Percentiles rank a stretch among this genome's conserved stretches.
Evolutionary conservation across 139 green algal genomes (phyloP).

Genomic region (Chlorella sp.): DNA sequence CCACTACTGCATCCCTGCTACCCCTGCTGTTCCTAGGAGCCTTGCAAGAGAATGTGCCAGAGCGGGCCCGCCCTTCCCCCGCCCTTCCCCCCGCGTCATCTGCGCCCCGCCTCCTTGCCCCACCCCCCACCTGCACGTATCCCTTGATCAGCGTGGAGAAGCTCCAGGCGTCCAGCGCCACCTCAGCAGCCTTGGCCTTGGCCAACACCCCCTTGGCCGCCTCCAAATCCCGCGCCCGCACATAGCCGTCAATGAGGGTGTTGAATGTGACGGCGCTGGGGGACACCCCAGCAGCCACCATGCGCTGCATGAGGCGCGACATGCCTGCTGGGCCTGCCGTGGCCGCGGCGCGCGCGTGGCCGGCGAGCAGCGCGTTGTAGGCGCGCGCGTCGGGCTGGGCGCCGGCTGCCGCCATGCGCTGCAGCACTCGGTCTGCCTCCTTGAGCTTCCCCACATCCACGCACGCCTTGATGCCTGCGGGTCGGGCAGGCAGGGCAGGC

Average conservation of each 20-base stretch:
- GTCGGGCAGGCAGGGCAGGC: not conserved
- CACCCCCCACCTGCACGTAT: conserved; percentile 28
- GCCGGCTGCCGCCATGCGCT: conserved; percentile 8
- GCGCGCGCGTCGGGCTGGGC: conserved; percentile 47
- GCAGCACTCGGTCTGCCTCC: conserved; percentile 65
- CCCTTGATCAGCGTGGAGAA: conserved; percentile 62
- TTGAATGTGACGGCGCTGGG: conserved; percentile 72
- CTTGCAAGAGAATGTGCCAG: no score
- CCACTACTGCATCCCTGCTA: no score
- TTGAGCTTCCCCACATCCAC: conserved; percentile 49
- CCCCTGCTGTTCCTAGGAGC: no score
- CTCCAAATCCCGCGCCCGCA: conserved; percentile 50
- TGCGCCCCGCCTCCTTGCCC: not conserved
- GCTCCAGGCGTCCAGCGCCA: conserved; percentile 61
- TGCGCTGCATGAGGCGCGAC: conserved; percentile 46
- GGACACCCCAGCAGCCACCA: conserved; percentile 41
- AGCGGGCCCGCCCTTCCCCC: no score
- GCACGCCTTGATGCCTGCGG: conserved; percentile 72
- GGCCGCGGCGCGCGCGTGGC: conserved; percentile 40
- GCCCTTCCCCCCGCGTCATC: not conserved
- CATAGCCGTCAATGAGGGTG: conserved; percentile 67
- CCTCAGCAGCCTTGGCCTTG: conserved; percentile 50
- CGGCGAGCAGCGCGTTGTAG: conserved; percentile 77
- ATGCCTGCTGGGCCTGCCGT: conserved; percentile 40
- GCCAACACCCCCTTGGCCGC: conserved; percentile 50